These are phyloP conservation scores for Urostyla sp. DNA, from an alignment of 73 alveolate genomes.

Conservation along the genomic window DNA sequence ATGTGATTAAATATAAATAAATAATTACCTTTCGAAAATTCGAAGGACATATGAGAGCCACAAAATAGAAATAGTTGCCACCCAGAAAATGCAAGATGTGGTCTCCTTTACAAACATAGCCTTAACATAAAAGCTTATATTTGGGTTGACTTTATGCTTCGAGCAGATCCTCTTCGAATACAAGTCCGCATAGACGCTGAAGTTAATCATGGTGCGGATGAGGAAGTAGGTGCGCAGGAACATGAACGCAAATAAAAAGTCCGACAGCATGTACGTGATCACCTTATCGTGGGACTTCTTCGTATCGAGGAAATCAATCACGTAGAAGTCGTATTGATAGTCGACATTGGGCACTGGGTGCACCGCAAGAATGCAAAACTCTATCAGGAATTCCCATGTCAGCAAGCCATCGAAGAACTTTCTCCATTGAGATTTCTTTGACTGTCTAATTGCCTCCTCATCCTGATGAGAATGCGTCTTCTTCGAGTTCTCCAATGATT, in stretches of 20 bases:
- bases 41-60: constrained; percentile 67
- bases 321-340: no score
- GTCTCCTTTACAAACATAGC: constrained; percentile 18
- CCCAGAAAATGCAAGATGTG: not conserved
- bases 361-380: not conserved
- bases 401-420: no score
- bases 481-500: no score
- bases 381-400: not conserved
- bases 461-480: no score
- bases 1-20: constrained; percentile 3
- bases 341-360: not conserved
- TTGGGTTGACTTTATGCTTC: constrained; percentile 9
- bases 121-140: constrained; percentile 30
- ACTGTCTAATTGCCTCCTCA: no score
- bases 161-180: constrained; percentile 37
- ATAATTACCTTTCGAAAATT: constrained; percentile 39
- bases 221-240: constrained; percentile 32
- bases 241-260: constrained; percentile 52
- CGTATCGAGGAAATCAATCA: no score
- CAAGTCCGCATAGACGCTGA: constrained; percentile 8
- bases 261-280: constrained; percentile 23
- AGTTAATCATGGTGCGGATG: constrained; percentile 35
- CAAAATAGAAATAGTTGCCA: constrained; percentile 26
- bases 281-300: no score
- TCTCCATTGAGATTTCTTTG: no score